phyloP scores from a whole-genome alignment of 2,329 filamentous ascomycete species.

The Aureobasidium sp. region DNA sequence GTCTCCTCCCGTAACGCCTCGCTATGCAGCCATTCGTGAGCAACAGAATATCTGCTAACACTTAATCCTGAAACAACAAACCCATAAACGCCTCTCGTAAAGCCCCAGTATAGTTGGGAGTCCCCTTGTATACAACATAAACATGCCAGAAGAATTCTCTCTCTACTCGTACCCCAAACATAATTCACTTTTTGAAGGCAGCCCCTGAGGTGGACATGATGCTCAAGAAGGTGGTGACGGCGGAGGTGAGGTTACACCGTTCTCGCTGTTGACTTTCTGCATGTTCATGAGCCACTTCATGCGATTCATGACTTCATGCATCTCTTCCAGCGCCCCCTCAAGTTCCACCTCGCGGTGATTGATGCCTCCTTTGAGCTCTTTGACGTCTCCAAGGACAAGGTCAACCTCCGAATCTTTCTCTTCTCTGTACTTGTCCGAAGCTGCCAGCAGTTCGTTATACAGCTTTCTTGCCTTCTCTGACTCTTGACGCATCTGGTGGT shows the following conservation, averaged over 20 bases:
- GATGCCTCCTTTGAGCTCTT: slow-evolving; percentile 47
- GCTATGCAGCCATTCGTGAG: slow-evolving; percentile 3
- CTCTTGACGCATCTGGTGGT: slow-evolving; percentile 64
- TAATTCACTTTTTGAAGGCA: background rate
- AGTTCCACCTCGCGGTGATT: slow-evolving; percentile 53
- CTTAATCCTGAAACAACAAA: background rate
- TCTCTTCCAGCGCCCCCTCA: slow-evolving; percentile 48
- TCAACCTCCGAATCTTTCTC: slow-evolving; percentile 54
- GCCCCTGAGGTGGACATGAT: background rate
- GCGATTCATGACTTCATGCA: slow-evolving; percentile 54
- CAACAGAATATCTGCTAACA: background rate
- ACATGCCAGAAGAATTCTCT: background rate
- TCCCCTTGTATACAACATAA: background rate
- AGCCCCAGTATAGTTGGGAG: background rate
- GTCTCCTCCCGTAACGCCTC: background rate
- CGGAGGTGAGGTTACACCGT: slow-evolving; percentile 8
- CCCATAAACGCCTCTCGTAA: slow-evolving; percentile 7
- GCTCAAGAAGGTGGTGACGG: background rate
- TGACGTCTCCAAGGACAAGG: slow-evolving; percentile 50
- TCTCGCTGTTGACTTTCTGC: slow-evolving; percentile 35
- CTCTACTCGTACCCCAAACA: background rate
- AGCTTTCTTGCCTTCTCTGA: slow-evolving; percentile 51
- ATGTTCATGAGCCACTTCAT: slow-evolving; percentile 65
- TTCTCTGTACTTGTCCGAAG: slow-evolving; percentile 57
- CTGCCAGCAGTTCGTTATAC: slow-evolving; percentile 51